Evolutionary conservation across 345 rosid species (phyloP), one percentile per base, ranked within the genome.

Genomic region (Streptanthus diversifolius): DNA sequence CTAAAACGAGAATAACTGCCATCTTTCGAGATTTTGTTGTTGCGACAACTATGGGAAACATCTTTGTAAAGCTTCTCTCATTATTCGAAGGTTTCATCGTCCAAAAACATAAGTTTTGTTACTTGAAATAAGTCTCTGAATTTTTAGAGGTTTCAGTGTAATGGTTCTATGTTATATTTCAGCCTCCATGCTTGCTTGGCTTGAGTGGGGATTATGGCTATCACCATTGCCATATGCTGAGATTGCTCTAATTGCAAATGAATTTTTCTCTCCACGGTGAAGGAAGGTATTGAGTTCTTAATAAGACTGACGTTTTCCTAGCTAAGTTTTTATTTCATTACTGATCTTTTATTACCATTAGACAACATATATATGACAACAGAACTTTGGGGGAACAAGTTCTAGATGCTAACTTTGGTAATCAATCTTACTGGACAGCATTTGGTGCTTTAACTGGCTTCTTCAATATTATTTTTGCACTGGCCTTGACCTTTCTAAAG

Each of bases 191-290:
- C 91, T 88, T 19, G 47, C 63, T 27, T 87, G 90, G 87, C 76
- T 85, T 75, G 68, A 67, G 33, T 89, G 92, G 95, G 92, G 83
- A 6, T 85, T 86, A 66, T 85, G 95, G 95, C 53, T 89, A 15
- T 84, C 86, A 56, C 90, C 90, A 12, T 17, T 87, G 82, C 56
- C 88, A 14, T 87, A 85, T 65, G 91, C 82, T 13, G 83, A 83
- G 59, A 87, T 86, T 52, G 90, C 87, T 36, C 36, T 89, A 48
- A 74, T 86, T 13, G 73, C 83, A 11, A 89, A 87, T 39, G 90
- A 89, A 49, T 84, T 89, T 73, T 80, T 73, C 24, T 82, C 92
- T 37, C 85, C 87, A 29, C 86, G 88, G 29, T 87, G 92, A 92
- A 67, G 77, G 55, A 71, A 80, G 83, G 82, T 80, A 73, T 30